phyloP scores from a whole-genome alignment of 768 basidiomycete species.

The Nevesoporus exiguus region DNA sequence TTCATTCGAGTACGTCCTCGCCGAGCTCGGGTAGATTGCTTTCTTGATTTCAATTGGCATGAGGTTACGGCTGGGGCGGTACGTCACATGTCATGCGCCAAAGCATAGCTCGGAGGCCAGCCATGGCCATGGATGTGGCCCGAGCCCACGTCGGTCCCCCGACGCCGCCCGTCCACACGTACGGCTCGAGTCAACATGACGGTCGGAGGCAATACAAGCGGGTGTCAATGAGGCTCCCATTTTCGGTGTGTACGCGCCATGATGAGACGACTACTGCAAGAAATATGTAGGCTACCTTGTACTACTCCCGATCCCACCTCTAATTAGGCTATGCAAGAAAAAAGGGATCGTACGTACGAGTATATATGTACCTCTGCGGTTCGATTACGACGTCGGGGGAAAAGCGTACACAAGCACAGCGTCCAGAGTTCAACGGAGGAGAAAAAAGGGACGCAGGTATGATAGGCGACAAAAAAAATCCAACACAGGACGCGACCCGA shows the following conservation, averaged over 20 bases:
- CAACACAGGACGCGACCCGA: background rate
- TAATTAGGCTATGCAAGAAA: background rate
- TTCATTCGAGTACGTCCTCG: background rate
- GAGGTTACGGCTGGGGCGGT: no score
- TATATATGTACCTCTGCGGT: background rate
- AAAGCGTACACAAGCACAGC: background rate
- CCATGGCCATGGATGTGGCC: no score
- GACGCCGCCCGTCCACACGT: no score
- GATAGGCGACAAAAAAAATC: background rate
- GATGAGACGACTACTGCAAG: background rate
- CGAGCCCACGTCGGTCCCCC: no score
- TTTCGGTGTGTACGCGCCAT: background rate
- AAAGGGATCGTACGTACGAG: constrained; percentile 1
- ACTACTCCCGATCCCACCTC: background rate
- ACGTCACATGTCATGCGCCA: no score
- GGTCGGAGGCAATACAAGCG: no score
- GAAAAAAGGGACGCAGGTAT: background rate
- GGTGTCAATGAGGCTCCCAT: no score
- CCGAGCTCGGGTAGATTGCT: no score
- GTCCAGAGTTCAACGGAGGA: background rate
- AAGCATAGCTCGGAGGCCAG: no score
- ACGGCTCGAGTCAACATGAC: no score
- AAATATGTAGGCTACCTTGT: background rate
- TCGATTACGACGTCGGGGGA: background rate
- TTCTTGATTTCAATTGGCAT: no score